A percentile compares a stretch with the other conserved stretches of the same genome.
phyloP scores from a whole-genome alignment of 2,329 filamentous ascomycete genomes.

The Penicillium sp. region DNA sequence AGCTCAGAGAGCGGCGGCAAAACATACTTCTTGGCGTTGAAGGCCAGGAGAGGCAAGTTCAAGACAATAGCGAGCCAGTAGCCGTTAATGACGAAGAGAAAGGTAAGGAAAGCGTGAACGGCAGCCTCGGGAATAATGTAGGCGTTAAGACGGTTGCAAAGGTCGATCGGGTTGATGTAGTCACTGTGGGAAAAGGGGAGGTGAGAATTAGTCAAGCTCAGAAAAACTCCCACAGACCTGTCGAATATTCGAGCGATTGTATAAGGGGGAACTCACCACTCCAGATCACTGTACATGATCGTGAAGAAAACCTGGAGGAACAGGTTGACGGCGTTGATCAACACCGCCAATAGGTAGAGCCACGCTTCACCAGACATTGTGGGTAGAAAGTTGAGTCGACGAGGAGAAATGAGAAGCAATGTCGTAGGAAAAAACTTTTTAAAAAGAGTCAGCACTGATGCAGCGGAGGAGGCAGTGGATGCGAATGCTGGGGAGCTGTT shows the following conservation, averaged over 20 bases:
- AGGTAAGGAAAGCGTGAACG: slow-evolving; percentile 92
- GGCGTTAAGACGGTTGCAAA: slow-evolving; percentile 99
- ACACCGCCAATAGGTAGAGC: slow-evolving; percentile 95
- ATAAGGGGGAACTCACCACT: slow-evolving; percentile 73
- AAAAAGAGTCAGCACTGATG: slow-evolving; percentile 1
- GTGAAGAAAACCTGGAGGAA: slow-evolving; percentile 99
- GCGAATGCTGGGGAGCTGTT: slow-evolving; percentile 4
- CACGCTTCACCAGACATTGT: slow-evolving; percentile 97
- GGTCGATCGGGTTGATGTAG: slow-evolving; percentile 99
- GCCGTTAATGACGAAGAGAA: slow-evolving; percentile 96
- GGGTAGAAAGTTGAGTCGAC: slow-evolving; percentile 22
- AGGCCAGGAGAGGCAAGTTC: slow-evolving; percentile 87
- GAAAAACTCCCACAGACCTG: not conserved
- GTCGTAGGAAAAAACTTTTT: not conserved
- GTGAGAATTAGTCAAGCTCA: slow-evolving; percentile 20
- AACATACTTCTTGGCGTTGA: slow-evolving; percentile 96
- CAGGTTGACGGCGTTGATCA: slow-evolving; percentile 99
- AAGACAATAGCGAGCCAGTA: slow-evolving; percentile 95
- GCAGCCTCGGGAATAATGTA: slow-evolving; percentile 99
- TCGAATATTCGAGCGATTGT: not conserved
- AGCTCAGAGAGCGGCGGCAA: not conserved
- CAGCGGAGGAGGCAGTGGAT: not conserved
- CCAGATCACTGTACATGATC: slow-evolving; percentile 99
- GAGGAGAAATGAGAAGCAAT: slow-evolving; percentile 6
- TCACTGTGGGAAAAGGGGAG: slow-evolving; percentile 61